Percentiles rank a stretch among this genome's conserved stretches.
Conservation (phyloP, 192 early-diverging fungal species). For the Gryganskiella cystojenkinii region DNA sequence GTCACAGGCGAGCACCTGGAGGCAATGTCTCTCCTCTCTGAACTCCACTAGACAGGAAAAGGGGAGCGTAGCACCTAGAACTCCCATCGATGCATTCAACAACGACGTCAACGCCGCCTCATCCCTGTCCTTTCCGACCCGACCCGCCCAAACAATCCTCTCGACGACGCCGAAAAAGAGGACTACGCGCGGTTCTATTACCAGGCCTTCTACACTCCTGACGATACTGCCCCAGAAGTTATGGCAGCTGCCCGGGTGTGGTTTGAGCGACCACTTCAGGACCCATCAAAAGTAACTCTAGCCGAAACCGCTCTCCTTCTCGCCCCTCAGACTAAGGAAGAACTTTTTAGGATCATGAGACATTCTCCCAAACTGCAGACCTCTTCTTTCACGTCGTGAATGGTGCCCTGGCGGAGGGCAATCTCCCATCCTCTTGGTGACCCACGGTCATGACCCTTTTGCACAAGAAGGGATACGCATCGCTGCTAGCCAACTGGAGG, state of each 20-base stretch:
- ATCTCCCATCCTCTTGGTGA: conserved; percentile 6
- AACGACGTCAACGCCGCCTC: conserved; percentile 1
- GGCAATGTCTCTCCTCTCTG: conserved; percentile 3
- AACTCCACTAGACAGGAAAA: conserved; percentile 12
- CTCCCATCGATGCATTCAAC: conserved; percentile 18
- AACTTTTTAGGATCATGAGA: not conserved
- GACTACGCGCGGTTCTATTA: not conserved
- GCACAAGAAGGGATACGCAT: conserved; percentile 36
- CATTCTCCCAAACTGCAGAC: conserved; percentile 2
- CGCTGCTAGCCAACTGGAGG: conserved; percentile 23
- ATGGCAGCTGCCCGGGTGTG: not conserved
- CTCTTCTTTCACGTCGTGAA: conserved; percentile 10
- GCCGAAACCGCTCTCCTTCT: not conserved
- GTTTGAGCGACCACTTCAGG: not conserved
- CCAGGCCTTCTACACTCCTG: not conserved
- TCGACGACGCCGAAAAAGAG: not conserved
- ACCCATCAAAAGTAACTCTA: not conserved
- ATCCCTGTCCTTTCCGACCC: not conserved
- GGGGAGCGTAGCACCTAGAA: conserved; percentile 31
- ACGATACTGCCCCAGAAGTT: not conserved
- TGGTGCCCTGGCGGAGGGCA: not conserved
- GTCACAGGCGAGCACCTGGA: not conserved
- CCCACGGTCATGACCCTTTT: conserved; percentile 27
- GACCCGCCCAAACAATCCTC: not conserved
- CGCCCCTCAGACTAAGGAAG: not conserved